These are phyloP conservation scores for Penicillium daleae DNA, from an alignment of 495 filamentous ascomycete genomes.

Conservation along the genomic window DNA sequence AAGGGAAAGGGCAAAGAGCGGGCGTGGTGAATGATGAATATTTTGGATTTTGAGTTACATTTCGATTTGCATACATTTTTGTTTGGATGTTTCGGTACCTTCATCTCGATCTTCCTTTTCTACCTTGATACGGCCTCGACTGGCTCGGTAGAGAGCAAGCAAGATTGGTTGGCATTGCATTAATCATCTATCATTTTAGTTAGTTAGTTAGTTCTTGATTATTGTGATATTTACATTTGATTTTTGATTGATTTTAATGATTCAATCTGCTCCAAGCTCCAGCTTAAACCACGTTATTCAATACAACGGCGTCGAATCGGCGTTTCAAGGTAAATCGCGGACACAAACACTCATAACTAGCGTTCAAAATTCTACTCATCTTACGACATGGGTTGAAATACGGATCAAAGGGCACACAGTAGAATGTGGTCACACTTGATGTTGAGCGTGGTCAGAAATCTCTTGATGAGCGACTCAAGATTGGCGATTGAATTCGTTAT, in stretches of 20 bases:
- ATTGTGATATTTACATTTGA: background rate
- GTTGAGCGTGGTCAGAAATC: too few species aligned
- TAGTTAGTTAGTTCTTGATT: background rate
- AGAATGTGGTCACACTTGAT: too few species aligned
- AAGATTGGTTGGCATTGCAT: background rate
- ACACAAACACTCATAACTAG: background rate
- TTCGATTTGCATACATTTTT: slow-evolving; percentile 1
- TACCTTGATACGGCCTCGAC: background rate
- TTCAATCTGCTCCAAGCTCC: background rate
- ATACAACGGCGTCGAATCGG: slow-evolving; percentile 1
- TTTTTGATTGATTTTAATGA: background rate
- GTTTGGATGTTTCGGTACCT: background rate
- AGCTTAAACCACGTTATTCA: background rate
- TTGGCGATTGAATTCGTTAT: too few species aligned
- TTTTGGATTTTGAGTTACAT: slow-evolving; percentile 5
- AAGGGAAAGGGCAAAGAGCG: slow-evolving; percentile 48
- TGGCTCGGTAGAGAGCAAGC: background rate
- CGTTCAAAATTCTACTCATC: too few species aligned
- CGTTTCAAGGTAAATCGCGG: background rate
- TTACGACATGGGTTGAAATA: background rate
- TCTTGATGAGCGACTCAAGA: too few species aligned
- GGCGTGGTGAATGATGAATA: slow-evolving; percentile 26
- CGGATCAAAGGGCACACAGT: too few species aligned
- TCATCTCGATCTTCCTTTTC: background rate
- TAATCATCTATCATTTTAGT: background rate